These are phyloP conservation scores for Ambrosiella xylebori DNA, from an alignment of 2,329 filamentous ascomycete species.

Conservation along the genomic window DNA sequence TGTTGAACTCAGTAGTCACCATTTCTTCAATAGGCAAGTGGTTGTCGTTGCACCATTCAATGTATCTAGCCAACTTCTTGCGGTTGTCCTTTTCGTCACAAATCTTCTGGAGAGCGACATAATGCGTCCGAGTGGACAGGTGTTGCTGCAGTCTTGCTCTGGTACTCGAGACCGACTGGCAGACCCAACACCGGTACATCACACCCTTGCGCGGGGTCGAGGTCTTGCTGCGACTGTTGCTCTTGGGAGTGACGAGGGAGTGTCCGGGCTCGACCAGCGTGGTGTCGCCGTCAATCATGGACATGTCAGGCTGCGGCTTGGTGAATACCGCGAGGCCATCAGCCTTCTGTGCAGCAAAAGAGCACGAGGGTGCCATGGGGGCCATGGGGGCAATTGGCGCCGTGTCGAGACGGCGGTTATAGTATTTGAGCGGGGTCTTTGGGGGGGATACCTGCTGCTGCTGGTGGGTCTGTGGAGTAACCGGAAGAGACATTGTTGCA, in stretches of 20 bases:
- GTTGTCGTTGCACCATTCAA: conserved; percentile 7
- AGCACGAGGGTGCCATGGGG: background rate
- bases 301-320: background rate
- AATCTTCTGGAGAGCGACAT: background rate
- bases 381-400: background rate
- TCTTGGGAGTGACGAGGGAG: background rate
- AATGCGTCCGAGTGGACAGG: conserved; percentile 1
- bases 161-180: conserved; percentile 3
- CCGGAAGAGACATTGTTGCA: background rate
- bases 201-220: background rate
- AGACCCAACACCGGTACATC: conserved; percentile 2
- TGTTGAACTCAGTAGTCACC: background rate
- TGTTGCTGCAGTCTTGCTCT: conserved; percentile 1
- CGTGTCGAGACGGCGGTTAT: background rate
- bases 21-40: conserved; percentile 1
- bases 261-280: conserved; percentile 3
- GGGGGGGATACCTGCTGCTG: background rate
- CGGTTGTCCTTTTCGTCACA: background rate
- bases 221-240: background rate
- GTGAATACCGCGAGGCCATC: background rate
- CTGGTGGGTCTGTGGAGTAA: background rate
- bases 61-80: conserved; percentile 1
- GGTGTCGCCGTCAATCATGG: conserved; percentile 4
- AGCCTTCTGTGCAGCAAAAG: background rate
- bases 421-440: background rate